These are phyloP conservation scores for Candida frijolesensis DNA, from an alignment of 1,139 yeast species.

Conservation along the genomic window DNA sequence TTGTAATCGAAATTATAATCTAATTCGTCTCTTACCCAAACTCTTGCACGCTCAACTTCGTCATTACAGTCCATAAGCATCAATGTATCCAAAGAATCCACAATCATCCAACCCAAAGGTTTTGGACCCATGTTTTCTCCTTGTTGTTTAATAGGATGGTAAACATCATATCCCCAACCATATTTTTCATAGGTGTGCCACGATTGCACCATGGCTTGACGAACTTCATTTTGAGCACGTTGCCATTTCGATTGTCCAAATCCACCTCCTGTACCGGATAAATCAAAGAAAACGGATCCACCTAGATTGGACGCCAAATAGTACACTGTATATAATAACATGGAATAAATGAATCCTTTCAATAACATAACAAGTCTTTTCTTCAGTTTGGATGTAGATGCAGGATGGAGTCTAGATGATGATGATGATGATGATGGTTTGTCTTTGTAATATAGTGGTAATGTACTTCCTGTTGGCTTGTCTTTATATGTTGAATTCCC, in stretches of 20 bases:
- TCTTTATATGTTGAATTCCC: conserved; percentile 17
- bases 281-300: not conserved
- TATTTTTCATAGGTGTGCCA: conserved; percentile 78
- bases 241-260: conserved; percentile 31
- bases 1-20: conserved; percentile 60
- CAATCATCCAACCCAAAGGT: conserved; percentile 95
- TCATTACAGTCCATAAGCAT: conserved; percentile 75
- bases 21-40: conserved; percentile 68
- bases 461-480: conserved; percentile 16
- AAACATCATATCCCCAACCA: conserved; percentile 72
- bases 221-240: conserved; percentile 56
- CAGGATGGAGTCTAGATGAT: conserved; percentile 9
- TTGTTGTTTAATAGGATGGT: conserved; percentile 52
- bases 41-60: conserved; percentile 63
- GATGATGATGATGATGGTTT: conserved; percentile 21
- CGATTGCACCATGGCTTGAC: conserved; percentile 66
- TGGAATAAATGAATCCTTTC: conserved; percentile 42
- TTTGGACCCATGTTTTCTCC: conserved; percentile 80
- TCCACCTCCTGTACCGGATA: not conserved
- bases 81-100: conserved; percentile 85
- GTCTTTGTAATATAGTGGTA: conserved; percentile 36
- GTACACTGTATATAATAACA: conserved; percentile 42
- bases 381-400: conserved; percentile 8
- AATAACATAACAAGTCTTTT: conserved; percentile 37
- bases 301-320: conserved; percentile 13